phyloP scores from a whole-genome alignment of 768 basidiomycete species.

The Leccinum longicurvipes region DNA sequence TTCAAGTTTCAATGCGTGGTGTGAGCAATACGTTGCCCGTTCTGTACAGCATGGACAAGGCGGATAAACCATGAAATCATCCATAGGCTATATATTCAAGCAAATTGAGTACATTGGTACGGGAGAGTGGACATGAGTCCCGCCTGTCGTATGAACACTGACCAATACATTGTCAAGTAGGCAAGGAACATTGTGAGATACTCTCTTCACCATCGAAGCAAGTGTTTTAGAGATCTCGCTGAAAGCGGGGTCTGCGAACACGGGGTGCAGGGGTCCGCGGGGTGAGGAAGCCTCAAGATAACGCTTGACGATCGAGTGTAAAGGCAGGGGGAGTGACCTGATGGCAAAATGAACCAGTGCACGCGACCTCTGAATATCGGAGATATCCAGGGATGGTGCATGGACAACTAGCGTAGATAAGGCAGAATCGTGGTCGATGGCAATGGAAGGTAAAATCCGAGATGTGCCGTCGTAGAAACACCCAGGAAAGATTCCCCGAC shows the following conservation, averaged over 20 bases:
- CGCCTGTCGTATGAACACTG: conserved; percentile 22
- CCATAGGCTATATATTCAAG: conserved; percentile 44
- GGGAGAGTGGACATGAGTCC: conserved; percentile 12
- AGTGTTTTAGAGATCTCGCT: conserved; percentile 10
- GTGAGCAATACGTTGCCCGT: conserved; percentile 20
- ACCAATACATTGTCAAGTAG: conserved; percentile 24
- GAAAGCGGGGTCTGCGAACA: conserved; percentile 21
- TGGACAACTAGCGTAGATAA: conserved; percentile 43
- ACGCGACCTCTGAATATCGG: conserved; percentile 8
- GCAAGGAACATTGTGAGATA: conserved; percentile 4
- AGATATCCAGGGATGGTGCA: conserved; percentile 30
- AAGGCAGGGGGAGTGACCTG: conserved; percentile 14
- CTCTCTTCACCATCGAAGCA: conserved; percentile 9
- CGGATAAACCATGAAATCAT: conserved; percentile 45
- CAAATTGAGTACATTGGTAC: conserved; percentile 19
- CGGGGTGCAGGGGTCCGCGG: conserved; percentile 8
- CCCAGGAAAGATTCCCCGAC: conserved; percentile 21
- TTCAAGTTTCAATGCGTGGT: conserved; percentile 39
- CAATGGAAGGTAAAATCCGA: conserved; percentile 34
- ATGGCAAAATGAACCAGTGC: conserved; percentile 28
- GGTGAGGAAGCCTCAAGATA: conserved; percentile 17
- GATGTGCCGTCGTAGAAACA: not conserved
- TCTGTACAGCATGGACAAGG: conserved; percentile 29
- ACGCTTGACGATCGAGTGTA: conserved; percentile 22
- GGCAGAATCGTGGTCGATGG: conserved; percentile 48